phyloP scores from a whole-genome alignment of 2,329 filamentous ascomycete species.

The Emmonsiellopsis sp. region DNA sequence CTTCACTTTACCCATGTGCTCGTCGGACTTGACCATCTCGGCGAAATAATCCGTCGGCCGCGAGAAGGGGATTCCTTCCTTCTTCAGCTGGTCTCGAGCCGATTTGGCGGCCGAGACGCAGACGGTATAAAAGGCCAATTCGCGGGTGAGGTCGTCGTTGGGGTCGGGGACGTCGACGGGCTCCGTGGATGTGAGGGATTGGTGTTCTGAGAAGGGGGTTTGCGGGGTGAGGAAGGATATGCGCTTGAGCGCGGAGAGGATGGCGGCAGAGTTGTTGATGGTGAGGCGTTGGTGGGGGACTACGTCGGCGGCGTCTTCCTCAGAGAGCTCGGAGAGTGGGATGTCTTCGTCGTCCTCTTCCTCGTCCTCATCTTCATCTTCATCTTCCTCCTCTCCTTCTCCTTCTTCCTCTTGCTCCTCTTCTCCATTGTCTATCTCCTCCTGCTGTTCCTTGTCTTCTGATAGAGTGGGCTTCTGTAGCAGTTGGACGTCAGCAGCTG shows the following conservation, averaged over 20 bases:
- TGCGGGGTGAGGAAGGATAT: slow-evolving; percentile 46
- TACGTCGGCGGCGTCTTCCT: slow-evolving; percentile 76
- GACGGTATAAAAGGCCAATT: slow-evolving; percentile 89
- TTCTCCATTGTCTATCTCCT: slow-evolving; percentile 10
- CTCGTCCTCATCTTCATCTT: slow-evolving; percentile 50
- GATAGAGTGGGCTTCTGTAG: background rate
- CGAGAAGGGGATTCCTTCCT: slow-evolving; percentile 77
- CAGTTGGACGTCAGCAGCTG: background rate
- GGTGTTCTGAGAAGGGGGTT: slow-evolving; percentile 74
- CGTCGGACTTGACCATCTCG: slow-evolving; percentile 97
- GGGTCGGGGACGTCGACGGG: slow-evolving; percentile 70
- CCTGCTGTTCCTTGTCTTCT: slow-evolving; percentile 23
- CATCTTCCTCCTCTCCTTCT: slow-evolving; percentile 29
- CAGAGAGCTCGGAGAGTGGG: slow-evolving; percentile 73
- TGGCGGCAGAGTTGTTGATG: slow-evolving; percentile 91
- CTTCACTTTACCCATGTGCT: slow-evolving; percentile 96
- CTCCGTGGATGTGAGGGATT: slow-evolving; percentile 60
- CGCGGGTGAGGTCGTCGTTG: slow-evolving; percentile 83
- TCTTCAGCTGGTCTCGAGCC: slow-evolving; percentile 65
- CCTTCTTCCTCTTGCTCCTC: slow-evolving; percentile 19
- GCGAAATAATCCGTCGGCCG: slow-evolving; percentile 93
- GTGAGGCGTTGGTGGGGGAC: slow-evolving; percentile 86
- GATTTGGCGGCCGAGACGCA: slow-evolving; percentile 67
- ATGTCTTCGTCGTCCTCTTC: slow-evolving; percentile 80
- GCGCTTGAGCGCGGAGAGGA: slow-evolving; percentile 69